Evolutionary conservation across 1,139 yeast genomes (phyloP).

Genomic region (Lodderomyces theae): DNA sequence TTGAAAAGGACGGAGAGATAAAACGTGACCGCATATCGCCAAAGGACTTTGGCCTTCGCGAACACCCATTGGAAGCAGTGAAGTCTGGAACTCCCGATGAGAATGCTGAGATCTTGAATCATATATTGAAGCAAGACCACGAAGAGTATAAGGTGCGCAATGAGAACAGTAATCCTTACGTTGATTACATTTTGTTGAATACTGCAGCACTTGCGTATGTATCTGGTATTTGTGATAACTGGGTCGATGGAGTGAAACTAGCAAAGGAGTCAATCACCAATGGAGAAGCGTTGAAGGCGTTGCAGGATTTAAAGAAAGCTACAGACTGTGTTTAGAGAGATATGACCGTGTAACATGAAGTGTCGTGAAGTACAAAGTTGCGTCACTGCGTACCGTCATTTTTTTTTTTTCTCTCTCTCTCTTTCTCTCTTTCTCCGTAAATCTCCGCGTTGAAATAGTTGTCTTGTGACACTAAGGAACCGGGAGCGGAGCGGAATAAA

Average conservation of each 20-base stretch:
- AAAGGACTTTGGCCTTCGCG: slow-evolving; percentile 74
- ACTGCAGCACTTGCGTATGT: slow-evolving; percentile 84
- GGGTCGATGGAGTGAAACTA: slow-evolving; percentile 73
- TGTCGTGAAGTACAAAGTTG: neutral
- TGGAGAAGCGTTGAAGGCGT: slow-evolving; percentile 63
- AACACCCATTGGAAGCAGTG: slow-evolving; percentile 65
- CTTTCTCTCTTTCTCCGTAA: neutral
- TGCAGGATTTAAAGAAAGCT: slow-evolving; percentile 43
- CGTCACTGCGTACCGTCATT: neutral
- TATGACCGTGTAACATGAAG: neutral
- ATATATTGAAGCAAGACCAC: slow-evolving; percentile 55
- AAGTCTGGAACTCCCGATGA: slow-evolving; percentile 83
- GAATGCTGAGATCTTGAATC: slow-evolving; percentile 64
- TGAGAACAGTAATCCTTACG: slow-evolving; percentile 49
- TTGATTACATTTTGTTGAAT: slow-evolving; percentile 85
- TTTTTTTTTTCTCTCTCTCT: no score
- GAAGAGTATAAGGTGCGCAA: slow-evolving; percentile 34
- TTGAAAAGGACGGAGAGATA: slow-evolving; percentile 46
- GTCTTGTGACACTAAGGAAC: neutral
- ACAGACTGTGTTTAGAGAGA: neutral
- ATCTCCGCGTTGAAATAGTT: neutral
- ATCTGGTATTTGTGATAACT: slow-evolving; percentile 61
- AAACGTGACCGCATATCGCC: slow-evolving; percentile 47
- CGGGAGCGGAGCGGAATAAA: no score
- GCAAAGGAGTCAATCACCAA: slow-evolving; percentile 67